Evolutionary conservation across 2,329 filamentous ascomycete species (phyloP).

Genomic region (Hortaea sp.): DNA sequence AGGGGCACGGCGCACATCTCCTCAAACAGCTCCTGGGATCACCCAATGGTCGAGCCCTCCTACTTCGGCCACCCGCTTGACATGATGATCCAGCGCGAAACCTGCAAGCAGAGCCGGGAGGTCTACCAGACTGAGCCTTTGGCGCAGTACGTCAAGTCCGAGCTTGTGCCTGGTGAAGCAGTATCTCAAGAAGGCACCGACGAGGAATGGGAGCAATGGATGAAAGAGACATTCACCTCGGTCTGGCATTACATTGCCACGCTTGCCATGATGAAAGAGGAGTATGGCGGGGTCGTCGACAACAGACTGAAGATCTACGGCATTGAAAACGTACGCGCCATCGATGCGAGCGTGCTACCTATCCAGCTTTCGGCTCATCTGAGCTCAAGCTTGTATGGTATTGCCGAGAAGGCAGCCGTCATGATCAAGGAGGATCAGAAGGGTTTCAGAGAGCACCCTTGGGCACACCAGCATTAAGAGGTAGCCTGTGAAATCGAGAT

Average conservation of each 20-base stretch:
- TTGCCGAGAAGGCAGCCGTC: constrained; percentile 12
- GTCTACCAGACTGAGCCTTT: constrained; percentile 16
- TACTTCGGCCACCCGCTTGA: constrained; percentile 34
- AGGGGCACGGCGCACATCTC: constrained; percentile 17
- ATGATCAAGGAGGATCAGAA: constrained; percentile 4
- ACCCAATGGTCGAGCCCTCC: constrained; percentile 32
- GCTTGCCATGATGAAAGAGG: constrained; percentile 19
- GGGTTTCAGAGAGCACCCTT: too few species aligned
- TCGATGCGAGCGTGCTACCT: constrained; percentile 15
- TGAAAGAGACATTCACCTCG: constrained; percentile 15
- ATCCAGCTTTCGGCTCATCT: constrained; percentile 6
- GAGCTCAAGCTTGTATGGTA: constrained; percentile 10
- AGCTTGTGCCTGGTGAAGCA: constrained; percentile 16
- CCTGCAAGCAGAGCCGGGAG: constrained; percentile 24
- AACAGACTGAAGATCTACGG: constrained; percentile 13
- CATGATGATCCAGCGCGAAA: constrained; percentile 23
- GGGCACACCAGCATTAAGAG: too few species aligned
- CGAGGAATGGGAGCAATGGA: constrained; percentile 15
- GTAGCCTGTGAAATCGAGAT: too few species aligned
- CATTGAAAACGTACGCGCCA: constrained; percentile 8
- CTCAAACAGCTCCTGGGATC: constrained; percentile 17
- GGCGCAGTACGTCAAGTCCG: constrained; percentile 18
- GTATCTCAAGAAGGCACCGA: constrained; percentile 6
- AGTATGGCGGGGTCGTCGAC: constrained; percentile 16
- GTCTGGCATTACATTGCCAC: constrained; percentile 23